Evolutionary conservation across 2,329 filamentous ascomycete species (phyloP).

Genomic region (Botrytis tulipae): DNA sequence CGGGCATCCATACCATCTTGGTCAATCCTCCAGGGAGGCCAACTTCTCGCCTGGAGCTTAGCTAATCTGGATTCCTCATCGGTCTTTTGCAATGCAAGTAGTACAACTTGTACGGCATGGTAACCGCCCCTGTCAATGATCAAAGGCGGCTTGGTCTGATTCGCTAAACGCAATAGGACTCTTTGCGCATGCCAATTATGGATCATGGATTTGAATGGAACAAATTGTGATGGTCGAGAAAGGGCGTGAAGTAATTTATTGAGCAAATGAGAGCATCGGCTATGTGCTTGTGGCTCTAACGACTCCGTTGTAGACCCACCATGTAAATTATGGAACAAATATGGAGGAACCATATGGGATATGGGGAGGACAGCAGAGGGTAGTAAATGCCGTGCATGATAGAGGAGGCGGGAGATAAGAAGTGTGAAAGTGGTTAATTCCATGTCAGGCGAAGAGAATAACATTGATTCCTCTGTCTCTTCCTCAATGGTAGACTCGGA

Average conservation of each 20-base stretch:
- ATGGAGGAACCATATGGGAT: constrained; percentile 30
- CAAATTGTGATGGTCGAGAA: constrained; percentile 38
- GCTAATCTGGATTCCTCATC: constrained; percentile 50
- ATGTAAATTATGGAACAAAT: constrained; percentile 23
- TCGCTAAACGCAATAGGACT: constrained; percentile 52
- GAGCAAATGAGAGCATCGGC: constrained; percentile 39
- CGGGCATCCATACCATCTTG: constrained; percentile 60
- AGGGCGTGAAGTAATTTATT: constrained; percentile 45
- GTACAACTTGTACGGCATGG: constrained; percentile 52
- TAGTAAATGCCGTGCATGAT: constrained; percentile 34
- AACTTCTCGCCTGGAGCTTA: constrained; percentile 49
- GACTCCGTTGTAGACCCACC: constrained; percentile 4
- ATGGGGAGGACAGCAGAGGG: constrained; percentile 33
- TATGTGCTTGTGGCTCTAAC: constrained; percentile 22
- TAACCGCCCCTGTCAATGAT: constrained; percentile 53
- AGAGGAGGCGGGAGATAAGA: constrained; percentile 28
- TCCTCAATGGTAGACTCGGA: not conserved
- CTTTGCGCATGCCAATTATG: constrained; percentile 59
- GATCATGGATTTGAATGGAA: constrained; percentile 42
- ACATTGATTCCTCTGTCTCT: not conserved
- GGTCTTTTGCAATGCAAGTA: constrained; percentile 55
- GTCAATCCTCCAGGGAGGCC: constrained; percentile 59
- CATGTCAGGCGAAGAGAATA: not conserved
- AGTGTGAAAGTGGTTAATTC: constrained; percentile 15
- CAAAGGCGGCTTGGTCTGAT: constrained; percentile 48